Evolutionary conservation across 495 filamentous ascomycete species (phyloP).

Genomic region (Trichoderma orchidacearum): DNA sequence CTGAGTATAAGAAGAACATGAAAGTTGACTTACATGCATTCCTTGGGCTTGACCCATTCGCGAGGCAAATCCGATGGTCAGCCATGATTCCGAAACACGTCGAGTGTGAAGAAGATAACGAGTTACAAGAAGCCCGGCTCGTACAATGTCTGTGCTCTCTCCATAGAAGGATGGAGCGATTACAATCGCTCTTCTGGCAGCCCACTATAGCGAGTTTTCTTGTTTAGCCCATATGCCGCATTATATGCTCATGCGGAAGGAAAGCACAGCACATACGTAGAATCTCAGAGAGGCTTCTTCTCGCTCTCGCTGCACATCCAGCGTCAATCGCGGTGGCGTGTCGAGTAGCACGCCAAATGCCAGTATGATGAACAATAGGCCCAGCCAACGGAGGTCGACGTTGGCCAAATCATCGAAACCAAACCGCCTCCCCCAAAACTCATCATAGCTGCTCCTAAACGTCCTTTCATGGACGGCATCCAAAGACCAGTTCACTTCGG

Average conservation of each 20-base stretch:
- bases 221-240: not conserved
- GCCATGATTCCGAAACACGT: not conserved
- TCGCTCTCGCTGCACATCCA: not conserved
- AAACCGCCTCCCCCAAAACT: not conserved
- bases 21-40: not conserved
- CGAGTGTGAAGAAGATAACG: not conserved
- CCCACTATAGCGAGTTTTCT: not conserved
- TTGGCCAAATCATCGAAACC: not conserved
- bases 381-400: not conserved
- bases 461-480: not conserved
- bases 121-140: not conserved
- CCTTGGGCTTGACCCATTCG: not conserved
- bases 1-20: not conserved
- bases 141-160: not conserved
- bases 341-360: not conserved
- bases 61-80: not conserved
- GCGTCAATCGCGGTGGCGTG: not conserved
- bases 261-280: not conserved
- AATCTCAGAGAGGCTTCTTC: not conserved
- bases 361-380: not conserved
- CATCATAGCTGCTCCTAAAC: not conserved
- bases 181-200: not conserved
- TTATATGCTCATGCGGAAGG: not conserved
- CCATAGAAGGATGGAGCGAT: not conserved
- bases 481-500: not conserved